A percentile compares a stretch with the other conserved stretches of the same genome.
Conservation (phyloP, 768 basidiomycete species). For the Fomitopsis serialis region DNA sequence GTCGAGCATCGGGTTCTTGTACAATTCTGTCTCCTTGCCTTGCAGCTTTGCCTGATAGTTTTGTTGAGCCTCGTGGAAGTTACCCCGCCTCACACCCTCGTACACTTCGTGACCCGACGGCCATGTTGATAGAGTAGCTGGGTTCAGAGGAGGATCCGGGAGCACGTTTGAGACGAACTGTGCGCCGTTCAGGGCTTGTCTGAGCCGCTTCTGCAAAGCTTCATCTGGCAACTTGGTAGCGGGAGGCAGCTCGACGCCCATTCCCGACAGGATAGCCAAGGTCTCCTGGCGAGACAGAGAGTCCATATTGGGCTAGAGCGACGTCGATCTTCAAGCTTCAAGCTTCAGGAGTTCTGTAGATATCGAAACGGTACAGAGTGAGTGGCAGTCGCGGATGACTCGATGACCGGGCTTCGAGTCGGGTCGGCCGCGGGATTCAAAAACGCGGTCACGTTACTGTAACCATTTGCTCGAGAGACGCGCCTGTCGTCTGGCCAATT, state of each 20-base stretch:
- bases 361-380: too few relatives aligned
- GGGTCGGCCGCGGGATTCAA: too few relatives aligned
- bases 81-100: background rate
- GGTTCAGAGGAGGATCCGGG: background rate
- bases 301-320: too few relatives aligned
- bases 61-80: background rate
- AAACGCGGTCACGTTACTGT: too few relatives aligned
- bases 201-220: slow-evolving; percentile 8
- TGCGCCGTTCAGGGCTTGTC: slow-evolving; percentile 5
- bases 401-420: too few relatives aligned
- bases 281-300: slow-evolving; percentile 2
- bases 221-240: slow-evolving; percentile 4
- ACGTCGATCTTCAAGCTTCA: too few relatives aligned
- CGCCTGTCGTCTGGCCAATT: too few relatives aligned
- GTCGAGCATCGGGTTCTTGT: slow-evolving; percentile 8
- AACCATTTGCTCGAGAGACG: too few relatives aligned
- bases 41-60: background rate
- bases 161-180: slow-evolving; percentile 4
- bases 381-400: too few relatives aligned
- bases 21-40: background rate
- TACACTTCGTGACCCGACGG: background rate
- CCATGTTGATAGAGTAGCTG: background rate
- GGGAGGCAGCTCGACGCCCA: slow-evolving; percentile 10
- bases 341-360: too few relatives aligned
- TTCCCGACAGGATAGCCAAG: background rate